These are phyloP conservation scores for Pholiota microspora DNA, from an alignment of 768 basidiomycete genomes.

Conservation along the genomic window DNA sequence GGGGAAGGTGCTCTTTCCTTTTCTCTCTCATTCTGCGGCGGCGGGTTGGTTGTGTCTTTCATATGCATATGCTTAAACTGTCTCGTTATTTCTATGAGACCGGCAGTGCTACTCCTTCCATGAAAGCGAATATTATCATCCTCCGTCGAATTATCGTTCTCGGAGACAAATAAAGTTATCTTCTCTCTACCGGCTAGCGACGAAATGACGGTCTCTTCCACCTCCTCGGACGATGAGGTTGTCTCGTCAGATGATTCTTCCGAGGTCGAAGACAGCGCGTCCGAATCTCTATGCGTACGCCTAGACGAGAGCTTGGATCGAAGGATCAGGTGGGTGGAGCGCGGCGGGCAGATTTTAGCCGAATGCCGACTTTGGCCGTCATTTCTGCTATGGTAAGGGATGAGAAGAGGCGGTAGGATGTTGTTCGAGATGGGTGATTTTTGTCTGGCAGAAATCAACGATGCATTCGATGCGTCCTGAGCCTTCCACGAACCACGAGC, in stretches of 20 bases:
- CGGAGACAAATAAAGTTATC: slow-evolving; percentile 34
- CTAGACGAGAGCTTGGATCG: slow-evolving; percentile 19
- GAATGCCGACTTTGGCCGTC: not conserved
- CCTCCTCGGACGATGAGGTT: slow-evolving; percentile 27
- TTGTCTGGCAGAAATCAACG: slow-evolving; percentile 4
- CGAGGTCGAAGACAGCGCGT: slow-evolving; percentile 20
- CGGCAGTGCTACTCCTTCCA: slow-evolving; percentile 57
- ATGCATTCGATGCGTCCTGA: slow-evolving; percentile 7
- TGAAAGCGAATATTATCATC: slow-evolving; percentile 55
- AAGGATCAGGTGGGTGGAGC: slow-evolving; percentile 31
- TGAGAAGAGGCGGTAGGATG: slow-evolving; percentile 9
- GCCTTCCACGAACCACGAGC: slow-evolving; percentile 63
- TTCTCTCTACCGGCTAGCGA: slow-evolving; percentile 32
- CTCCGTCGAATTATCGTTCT: slow-evolving; percentile 23
- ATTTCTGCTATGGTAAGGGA: slow-evolving; percentile 14
- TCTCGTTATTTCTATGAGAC: slow-evolving; percentile 52
- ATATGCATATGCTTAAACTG: slow-evolving; percentile 52
- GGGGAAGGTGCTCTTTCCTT: slow-evolving; percentile 5
- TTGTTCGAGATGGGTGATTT: slow-evolving; percentile 9
- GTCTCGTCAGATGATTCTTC: slow-evolving; percentile 22
- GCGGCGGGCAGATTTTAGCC: slow-evolving; percentile 10
- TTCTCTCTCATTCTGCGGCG: too few relatives aligned
- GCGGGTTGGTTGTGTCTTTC: slow-evolving; percentile 26
- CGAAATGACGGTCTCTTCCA: slow-evolving; percentile 32
- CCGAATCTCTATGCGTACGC: slow-evolving; percentile 10